phyloP scores from a whole-genome alignment of 2,329 filamentous ascomycete species.

The Ceratocystis diversiconidia region DNA sequence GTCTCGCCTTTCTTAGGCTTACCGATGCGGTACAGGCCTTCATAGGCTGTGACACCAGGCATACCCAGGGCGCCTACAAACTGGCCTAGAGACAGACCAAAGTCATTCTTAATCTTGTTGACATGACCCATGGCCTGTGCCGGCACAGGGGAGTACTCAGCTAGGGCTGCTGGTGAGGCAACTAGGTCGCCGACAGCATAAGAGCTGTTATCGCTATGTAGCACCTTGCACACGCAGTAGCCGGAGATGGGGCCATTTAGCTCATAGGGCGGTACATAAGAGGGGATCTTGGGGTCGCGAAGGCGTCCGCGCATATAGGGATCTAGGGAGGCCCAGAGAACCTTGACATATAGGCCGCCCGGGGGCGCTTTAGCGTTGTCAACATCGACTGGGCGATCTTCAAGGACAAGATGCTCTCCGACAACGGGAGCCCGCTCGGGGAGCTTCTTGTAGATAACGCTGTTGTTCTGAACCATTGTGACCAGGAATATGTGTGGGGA shows the following conservation, averaged over 20 bases:
- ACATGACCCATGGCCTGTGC: conserved; percentile 30
- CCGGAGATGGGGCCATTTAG: conserved; percentile 52
- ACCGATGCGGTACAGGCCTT: conserved; percentile 51
- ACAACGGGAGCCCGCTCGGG: conserved; percentile 53
- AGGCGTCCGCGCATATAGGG: conserved; percentile 75
- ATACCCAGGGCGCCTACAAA: conserved; percentile 57
- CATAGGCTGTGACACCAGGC: conserved; percentile 55
- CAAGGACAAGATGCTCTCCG: conserved; percentile 55
- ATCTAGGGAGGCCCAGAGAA: conserved; percentile 64
- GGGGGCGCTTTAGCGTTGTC: conserved; percentile 39
- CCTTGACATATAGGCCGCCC: conserved; percentile 55
- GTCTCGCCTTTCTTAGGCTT: conserved; percentile 53
- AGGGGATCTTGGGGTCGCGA: conserved; percentile 49
- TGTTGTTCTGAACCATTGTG: conserved; percentile 47
- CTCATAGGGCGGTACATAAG: conserved; percentile 40
- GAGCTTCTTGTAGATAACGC: conserved; percentile 55
- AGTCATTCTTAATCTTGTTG: conserved; percentile 51
- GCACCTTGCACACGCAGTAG: conserved; percentile 48
- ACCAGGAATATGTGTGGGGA: neutral
- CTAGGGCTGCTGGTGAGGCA: conserved; percentile 40
- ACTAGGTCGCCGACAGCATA: conserved; percentile 57
- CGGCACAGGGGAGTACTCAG: conserved; percentile 52
- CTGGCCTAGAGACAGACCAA: conserved; percentile 47
- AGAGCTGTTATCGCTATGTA: conserved; percentile 50
- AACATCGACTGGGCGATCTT: conserved; percentile 53